Evolutionary conservation across 371 early-diverging fungal species (phyloP).

Genomic region (Mucor sp.): DNA sequence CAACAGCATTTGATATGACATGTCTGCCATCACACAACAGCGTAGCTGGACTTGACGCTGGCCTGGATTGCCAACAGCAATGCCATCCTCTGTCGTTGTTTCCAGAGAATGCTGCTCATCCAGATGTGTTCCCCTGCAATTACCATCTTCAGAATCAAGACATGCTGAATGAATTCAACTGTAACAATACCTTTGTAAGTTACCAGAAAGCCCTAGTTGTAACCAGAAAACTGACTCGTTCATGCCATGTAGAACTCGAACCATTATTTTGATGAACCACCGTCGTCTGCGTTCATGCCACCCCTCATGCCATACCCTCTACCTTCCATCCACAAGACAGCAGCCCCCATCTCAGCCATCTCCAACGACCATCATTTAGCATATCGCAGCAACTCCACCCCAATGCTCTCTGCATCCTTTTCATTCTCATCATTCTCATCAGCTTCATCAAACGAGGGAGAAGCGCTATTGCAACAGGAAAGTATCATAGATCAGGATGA

Average conservation of each 20-base stretch:
- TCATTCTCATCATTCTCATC: slow-evolving; percentile 16
- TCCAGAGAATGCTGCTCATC: not conserved
- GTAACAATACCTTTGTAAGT: slow-evolving; percentile 11
- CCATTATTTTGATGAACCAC: not conserved
- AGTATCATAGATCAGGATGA: not conserved
- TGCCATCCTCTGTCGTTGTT: slow-evolving; percentile 3
- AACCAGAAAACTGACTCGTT: not conserved
- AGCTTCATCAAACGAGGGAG: slow-evolving; percentile 7
- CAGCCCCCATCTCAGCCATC: slow-evolving; percentile 2
- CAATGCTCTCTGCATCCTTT: slow-evolving; percentile 11
- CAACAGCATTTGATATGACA: slow-evolving; percentile 6
- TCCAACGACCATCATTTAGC: slow-evolving; percentile 1
- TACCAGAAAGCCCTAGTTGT: not conserved
- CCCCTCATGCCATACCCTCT: slow-evolving; percentile 1
- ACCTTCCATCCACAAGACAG: slow-evolving; percentile 7
- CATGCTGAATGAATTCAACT: slow-evolving; percentile 4
- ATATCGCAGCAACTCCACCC: slow-evolving; percentile 8
- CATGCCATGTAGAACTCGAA: not conserved
- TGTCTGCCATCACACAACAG: not conserved
- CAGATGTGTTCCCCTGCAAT: not conserved
- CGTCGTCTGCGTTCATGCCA: not conserved
- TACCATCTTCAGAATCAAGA: slow-evolving; percentile 4
- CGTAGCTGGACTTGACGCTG: slow-evolving; percentile 9
- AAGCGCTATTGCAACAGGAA: not conserved
- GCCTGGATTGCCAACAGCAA: not conserved